phyloP scores from a whole-genome alignment of 2,329 filamentous ascomycete genomes.

The Ploettnerulaceae sp. region DNA sequence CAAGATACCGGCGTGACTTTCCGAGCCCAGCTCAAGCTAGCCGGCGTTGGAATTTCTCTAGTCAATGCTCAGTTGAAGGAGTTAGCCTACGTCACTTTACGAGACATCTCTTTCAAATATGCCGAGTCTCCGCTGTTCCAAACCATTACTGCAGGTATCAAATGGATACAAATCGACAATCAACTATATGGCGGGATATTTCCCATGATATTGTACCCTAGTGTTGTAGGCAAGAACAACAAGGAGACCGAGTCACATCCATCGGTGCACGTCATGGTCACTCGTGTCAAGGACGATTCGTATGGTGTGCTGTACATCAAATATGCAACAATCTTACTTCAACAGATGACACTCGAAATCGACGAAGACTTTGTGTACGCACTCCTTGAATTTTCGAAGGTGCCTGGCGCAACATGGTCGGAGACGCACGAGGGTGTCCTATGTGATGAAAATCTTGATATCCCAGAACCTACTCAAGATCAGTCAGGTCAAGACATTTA shows the following conservation, averaged over 20 bases:
- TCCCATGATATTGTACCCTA: constrained; percentile 93
- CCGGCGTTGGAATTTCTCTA: constrained; percentile 86
- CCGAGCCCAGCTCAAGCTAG: constrained; percentile 80
- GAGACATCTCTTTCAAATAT: constrained; percentile 86
- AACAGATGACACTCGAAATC: constrained; percentile 97
- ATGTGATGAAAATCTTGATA: constrained; percentile 83
- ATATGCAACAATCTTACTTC: constrained; percentile 86
- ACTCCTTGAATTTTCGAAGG: constrained; percentile 88
- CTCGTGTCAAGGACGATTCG: constrained; percentile 94
- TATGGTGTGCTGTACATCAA: constrained; percentile 98
- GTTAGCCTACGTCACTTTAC: constrained; percentile 86
- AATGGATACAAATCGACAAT: constrained; percentile 99
- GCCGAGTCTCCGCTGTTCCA: constrained; percentile 92
- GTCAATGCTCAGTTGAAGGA: constrained; percentile 91
- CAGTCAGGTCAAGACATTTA: constrained; percentile 91
- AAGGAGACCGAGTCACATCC: constrained; percentile 93
- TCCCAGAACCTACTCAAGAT: constrained; percentile 84
- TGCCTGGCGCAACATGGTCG: constrained; percentile 83
- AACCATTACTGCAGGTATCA: constrained; percentile 82
- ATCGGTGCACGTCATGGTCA: constrained; percentile 86
- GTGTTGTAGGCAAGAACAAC: constrained; percentile 93
- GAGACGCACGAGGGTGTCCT: constrained; percentile 72
- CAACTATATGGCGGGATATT: constrained; percentile 98
- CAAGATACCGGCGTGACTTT: constrained; percentile 84
- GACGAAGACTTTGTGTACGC: constrained; percentile 99